A percentile compares a stretch with the other conserved stretches of the same genome.
Evolutionary conservation across 768 basidiomycete species (phyloP).

Genomic region (Chalciporus piperatus): DNA sequence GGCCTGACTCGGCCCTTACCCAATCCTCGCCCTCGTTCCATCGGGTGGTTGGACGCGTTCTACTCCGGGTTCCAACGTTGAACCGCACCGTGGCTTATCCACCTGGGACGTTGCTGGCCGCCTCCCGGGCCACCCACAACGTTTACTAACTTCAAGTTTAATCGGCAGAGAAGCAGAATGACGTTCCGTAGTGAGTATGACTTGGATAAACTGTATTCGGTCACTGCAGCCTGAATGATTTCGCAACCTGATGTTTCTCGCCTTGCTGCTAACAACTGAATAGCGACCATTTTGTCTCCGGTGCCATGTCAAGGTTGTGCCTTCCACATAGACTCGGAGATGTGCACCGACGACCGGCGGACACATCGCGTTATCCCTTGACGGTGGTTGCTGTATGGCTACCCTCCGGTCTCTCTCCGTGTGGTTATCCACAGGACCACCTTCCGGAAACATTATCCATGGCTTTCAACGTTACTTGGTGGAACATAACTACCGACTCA

Average conservation of each 20-base stretch:
- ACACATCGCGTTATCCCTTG: background rate
- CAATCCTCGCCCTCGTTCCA: no score
- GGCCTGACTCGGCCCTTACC: no score
- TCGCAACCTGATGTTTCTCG: no score
- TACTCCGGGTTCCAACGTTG: no score
- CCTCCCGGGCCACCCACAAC: no score
- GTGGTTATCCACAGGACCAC: background rate
- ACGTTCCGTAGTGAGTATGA: background rate
- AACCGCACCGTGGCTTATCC: background rate
- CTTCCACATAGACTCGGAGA: background rate
- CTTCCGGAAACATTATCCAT: slow-evolving; percentile 6
- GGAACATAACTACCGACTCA: background rate
- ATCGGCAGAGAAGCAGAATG: no score
- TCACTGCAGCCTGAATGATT: no score
- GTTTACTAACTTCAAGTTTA: no score
- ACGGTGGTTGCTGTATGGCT: slow-evolving; percentile 3
- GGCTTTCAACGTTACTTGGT: slow-evolving; percentile 8
- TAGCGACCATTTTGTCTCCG: background rate
- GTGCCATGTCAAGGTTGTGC: background rate
- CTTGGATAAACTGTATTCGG: no score
- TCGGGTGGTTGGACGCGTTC: no score
- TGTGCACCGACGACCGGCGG: no score
- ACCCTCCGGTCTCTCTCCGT: background rate
- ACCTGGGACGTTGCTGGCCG: background rate
- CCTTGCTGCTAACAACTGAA: no score